Conservation (phyloP, 225 moss, liverwort and hornwort species). For the Anthoceros angustus region DNA sequence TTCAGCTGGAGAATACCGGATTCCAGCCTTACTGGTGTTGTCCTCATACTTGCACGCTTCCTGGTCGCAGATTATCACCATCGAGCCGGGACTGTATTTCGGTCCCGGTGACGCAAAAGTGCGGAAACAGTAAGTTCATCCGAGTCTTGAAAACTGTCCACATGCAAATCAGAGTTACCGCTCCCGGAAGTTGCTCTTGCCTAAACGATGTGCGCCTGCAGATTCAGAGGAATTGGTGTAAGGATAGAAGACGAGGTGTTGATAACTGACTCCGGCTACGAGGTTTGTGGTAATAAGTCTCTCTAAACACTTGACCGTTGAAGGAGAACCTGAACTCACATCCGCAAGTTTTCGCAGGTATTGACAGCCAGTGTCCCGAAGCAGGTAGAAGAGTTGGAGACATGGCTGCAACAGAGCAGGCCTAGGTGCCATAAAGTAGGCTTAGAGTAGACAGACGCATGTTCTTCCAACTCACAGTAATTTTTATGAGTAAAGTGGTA, state of each 20-base stretch:
- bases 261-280: slow-evolving; percentile 66
- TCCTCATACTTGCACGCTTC: slow-evolving; percentile 1
- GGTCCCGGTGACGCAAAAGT: slow-evolving; percentile 29
- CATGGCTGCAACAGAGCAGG: slow-evolving; percentile 26
- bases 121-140: neutral
- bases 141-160: neutral
- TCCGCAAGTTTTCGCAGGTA: slow-evolving; percentile 22
- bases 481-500: too few relatives aligned
- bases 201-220: slow-evolving; percentile 12
- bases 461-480: too few relatives aligned
- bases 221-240: slow-evolving; percentile 85
- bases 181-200: neutral
- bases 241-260: slow-evolving; percentile 95
- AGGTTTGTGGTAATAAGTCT: slow-evolving; percentile 21
- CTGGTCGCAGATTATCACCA: slow-evolving; percentile 65
- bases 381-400: slow-evolving; percentile 51
- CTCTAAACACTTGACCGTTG: neutral
- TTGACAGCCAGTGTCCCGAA: slow-evolving; percentile 47
- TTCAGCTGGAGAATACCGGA: neutral
- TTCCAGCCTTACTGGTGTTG: neutral
- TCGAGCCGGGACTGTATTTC: slow-evolving; percentile 87
- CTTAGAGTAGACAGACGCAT: too few relatives aligned
- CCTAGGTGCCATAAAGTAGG: too few relatives aligned
- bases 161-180: neutral
- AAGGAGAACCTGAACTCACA: neutral